A percentile compares a stretch with the other conserved stretches of the same genome.
Conservation (phyloP, 306 rosid species). For the Quercus engelmannii region DNA sequence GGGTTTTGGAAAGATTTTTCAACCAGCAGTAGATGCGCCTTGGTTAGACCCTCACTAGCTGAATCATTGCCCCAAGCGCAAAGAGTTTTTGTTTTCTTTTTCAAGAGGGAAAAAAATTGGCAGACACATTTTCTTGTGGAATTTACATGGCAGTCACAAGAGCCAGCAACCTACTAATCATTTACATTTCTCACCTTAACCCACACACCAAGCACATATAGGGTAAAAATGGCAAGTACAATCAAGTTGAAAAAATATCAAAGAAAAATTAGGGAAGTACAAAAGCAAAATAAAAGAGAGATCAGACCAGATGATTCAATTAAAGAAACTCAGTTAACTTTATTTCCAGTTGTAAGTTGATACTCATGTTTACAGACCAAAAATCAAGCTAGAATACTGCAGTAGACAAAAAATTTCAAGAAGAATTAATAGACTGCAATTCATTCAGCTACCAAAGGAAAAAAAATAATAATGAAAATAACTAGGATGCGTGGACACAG, state of each 20-base stretch:
- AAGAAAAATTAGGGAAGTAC: constrained; percentile 2
- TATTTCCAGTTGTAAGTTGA: neutral
- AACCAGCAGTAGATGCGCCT: too few relatives aligned
- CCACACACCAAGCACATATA: constrained; percentile 71
- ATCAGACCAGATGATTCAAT: too few relatives aligned
- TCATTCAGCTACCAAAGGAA: neutral
- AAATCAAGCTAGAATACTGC: neutral
- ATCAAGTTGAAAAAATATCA: constrained; percentile 21
- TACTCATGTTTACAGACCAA: neutral
- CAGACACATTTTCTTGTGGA: constrained; percentile 56
- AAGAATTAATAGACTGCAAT: neutral
- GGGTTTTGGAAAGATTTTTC: too few relatives aligned
- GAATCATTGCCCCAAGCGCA: too few relatives aligned
- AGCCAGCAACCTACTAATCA: constrained; percentile 67
- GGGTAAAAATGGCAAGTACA: constrained; percentile 69
- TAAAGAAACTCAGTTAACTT: too few relatives aligned
- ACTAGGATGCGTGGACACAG: too few relatives aligned
- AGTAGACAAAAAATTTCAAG: neutral
- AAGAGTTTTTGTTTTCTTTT: too few relatives aligned
- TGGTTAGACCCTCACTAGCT: too few relatives aligned
- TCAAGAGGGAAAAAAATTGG: constrained; percentile 26
- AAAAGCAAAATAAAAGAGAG: constrained; percentile 36
- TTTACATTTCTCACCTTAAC: constrained; percentile 86
- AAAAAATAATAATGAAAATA: neutral
- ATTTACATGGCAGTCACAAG: constrained; percentile 69